These are phyloP conservation scores for Elaeis oleifera DNA, from an alignment of 202 grass and related monocot genomes.

Conservation along the genomic window DNA sequence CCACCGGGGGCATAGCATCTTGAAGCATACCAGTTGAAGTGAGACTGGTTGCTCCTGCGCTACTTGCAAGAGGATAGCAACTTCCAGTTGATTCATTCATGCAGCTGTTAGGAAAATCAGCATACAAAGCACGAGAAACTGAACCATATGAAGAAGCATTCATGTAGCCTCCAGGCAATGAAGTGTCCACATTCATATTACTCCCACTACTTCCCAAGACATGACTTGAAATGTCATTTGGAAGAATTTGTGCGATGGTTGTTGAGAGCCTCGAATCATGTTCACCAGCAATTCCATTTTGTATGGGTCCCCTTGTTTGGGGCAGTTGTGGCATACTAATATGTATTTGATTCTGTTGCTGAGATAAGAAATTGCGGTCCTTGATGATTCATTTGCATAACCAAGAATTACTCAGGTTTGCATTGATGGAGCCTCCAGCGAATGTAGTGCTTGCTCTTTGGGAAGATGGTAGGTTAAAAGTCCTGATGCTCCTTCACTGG, in stretches of 20 bases:
- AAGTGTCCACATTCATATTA: neutral
- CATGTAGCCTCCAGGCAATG: neutral
- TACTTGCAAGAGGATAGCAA: neutral
- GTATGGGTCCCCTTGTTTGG: neutral
- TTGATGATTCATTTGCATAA: neutral
- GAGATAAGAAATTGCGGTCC: constrained; percentile 2
- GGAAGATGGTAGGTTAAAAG: constrained; percentile 4
- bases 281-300: neutral
- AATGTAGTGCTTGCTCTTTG: neutral
- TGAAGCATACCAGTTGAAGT: too few relatives aligned
- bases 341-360: neutral
- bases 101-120: neutral
- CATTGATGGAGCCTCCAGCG: neutral
- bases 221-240: neutral
- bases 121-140: neutral
- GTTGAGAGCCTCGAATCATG: neutral
- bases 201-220: neutral
- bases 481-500: neutral
- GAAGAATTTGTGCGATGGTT: neutral
- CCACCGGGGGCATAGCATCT: neutral
- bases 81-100: neutral
- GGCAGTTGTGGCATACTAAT: neutral
- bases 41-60: neutral
- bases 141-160: constrained; percentile 1
- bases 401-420: constrained; percentile 1